A percentile compares a stretch with the other conserved stretches of the same genome.
phyloP scores from a whole-genome alignment of 768 basidiomycete species.

The Amylocystis lapponica region DNA sequence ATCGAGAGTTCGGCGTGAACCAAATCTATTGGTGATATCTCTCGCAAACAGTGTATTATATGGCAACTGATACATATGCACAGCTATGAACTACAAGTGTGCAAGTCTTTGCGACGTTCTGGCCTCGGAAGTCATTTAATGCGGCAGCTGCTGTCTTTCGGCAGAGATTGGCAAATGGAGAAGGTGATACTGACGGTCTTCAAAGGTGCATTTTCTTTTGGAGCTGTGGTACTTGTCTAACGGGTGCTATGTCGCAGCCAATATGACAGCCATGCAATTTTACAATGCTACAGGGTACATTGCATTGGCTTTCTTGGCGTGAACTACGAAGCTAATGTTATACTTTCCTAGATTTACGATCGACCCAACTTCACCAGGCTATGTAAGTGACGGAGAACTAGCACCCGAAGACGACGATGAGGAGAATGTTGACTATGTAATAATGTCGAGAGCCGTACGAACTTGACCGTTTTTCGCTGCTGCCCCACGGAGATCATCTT shows the following conservation, averaged over 20 bases:
- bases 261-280: conserved; percentile 40
- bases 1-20: conserved; percentile 52
- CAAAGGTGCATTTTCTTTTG: conserved; percentile 43
- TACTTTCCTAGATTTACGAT: conserved; percentile 40
- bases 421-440: conserved; percentile 30
- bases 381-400: conserved; percentile 20
- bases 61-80: neutral
- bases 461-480: neutral
- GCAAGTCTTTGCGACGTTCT: conserved; percentile 32
- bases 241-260: conserved; percentile 29
- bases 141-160: conserved; percentile 44
- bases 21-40: conserved; percentile 64
- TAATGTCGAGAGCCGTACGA: conserved; percentile 27
- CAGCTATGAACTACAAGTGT: conserved; percentile 79
- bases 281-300: conserved; percentile 52
- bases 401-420: conserved; percentile 23
- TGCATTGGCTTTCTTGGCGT: too few relatives aligned
- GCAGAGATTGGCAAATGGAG: conserved; percentile 48
- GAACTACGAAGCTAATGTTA: neutral
- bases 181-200: conserved; percentile 75
- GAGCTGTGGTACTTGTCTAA: conserved; percentile 1
- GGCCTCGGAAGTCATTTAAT: conserved; percentile 60
- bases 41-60: neutral
- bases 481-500: neutral
- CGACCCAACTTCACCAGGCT: conserved; percentile 50